Percentiles rank a stretch among this genome's conserved stretches.
These are phyloP conservation scores for Candida nonsorbophila DNA, from an alignment of 805 yeast genomes.

Conservation along the genomic window DNA sequence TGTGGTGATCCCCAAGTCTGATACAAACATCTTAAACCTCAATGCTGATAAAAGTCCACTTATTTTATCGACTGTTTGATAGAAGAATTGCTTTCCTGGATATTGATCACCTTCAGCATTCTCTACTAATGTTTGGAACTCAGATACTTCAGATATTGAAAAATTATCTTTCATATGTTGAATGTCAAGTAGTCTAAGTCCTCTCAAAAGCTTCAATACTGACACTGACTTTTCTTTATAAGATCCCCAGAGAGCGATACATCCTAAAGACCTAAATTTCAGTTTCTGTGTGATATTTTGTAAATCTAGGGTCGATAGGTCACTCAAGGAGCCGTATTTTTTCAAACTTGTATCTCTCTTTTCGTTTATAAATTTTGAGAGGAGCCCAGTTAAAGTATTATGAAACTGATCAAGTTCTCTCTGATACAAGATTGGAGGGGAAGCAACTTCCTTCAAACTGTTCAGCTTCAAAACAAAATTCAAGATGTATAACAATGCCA, in stretches of 20 bases:
- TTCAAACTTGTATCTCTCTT: too few relatives aligned
- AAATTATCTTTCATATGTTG: too few relatives aligned
- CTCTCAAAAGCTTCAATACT: constrained; percentile 2
- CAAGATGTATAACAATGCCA: constrained; percentile 21
- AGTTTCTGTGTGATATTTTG: constrained; percentile 1
- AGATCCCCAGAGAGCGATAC: constrained; percentile 19
- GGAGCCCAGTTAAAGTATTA: constrained; percentile 2
- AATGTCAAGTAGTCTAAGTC: too few relatives aligned
- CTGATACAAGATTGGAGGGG: constrained; percentile 9
- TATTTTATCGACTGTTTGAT: constrained; percentile 4
- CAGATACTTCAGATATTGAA: constrained; percentile 1
- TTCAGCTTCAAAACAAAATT: constrained; percentile 16
- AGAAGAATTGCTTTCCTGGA: constrained; percentile 4
- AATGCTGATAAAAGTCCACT: too few relatives aligned
- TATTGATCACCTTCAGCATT: too few relatives aligned
- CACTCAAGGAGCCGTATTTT: too few relatives aligned
- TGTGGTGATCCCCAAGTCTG: too few relatives aligned
- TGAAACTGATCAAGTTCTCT: constrained; percentile 12
- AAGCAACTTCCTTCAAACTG: constrained; percentile 12
- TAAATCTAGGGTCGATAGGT: not conserved
- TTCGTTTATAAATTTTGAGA: not conserved
- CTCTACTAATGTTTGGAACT: constrained; percentile 1
- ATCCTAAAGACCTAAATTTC: constrained; percentile 7
- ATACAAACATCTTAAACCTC: too few relatives aligned
- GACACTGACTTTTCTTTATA: constrained; percentile 22